Conservation (phyloP, 495 filamentous ascomycete species). For the Hyaloscypha bicolor region DNA sequence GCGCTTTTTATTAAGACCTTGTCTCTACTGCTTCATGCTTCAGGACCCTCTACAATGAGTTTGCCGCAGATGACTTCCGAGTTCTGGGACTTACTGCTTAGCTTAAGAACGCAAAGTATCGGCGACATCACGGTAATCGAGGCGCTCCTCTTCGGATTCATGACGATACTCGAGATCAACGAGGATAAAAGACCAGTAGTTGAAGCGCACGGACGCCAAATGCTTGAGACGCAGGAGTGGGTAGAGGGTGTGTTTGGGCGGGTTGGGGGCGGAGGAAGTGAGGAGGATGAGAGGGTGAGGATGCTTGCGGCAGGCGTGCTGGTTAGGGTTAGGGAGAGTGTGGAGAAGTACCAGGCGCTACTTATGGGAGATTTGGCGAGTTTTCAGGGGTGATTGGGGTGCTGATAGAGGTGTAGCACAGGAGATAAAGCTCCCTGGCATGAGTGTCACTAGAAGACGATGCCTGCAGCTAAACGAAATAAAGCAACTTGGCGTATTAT, state of each 20-base stretch:
- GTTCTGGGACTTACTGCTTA: slow-evolving; percentile 67
- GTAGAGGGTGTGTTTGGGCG: slow-evolving; percentile 70
- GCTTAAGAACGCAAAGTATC: slow-evolving; percentile 38
- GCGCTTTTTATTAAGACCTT: slow-evolving; percentile 66
- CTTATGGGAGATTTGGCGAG: slow-evolving; percentile 63
- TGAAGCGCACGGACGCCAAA: slow-evolving; percentile 54
- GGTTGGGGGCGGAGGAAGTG: slow-evolving; percentile 44
- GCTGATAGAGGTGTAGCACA: not conserved
- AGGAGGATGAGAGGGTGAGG: slow-evolving; percentile 63
- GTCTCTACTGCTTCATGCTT: slow-evolving; percentile 63
- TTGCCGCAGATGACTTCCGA: slow-evolving; percentile 71
- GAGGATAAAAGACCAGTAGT: slow-evolving; percentile 53
- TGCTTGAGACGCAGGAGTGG: slow-evolving; percentile 67
- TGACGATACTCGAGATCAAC: slow-evolving; percentile 86
- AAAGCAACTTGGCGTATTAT: too few relatives aligned
- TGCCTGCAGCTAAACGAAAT: too few relatives aligned
- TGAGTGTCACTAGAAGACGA: too few relatives aligned
- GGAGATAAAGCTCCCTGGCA: too few relatives aligned
- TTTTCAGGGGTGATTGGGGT: slow-evolving; percentile 24
- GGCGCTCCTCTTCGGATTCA: slow-evolving; percentile 74
- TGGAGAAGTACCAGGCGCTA: slow-evolving; percentile 77
- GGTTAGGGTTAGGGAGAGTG: slow-evolving; percentile 74
- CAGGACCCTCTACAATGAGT: slow-evolving; percentile 60
- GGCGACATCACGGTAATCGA: slow-evolving; percentile 59
- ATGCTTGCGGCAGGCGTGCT: slow-evolving; percentile 82